Percentiles rank a stretch among this genome's conserved stretches.
Conservation (phyloP, 1,139 yeast genomes). For the Taphrina communis region DNA sequence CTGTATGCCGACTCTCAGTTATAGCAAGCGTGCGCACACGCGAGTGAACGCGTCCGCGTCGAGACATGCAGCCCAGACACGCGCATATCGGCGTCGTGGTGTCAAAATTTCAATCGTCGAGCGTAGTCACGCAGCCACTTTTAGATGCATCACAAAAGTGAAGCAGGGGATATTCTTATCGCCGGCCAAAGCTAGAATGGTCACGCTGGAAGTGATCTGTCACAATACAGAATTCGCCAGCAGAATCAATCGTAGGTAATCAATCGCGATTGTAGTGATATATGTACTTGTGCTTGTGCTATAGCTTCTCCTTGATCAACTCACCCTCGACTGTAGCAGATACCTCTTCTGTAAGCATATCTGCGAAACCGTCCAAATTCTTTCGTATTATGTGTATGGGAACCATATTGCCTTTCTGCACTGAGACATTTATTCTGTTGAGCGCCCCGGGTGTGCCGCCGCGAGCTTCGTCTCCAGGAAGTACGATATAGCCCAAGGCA, state of each 20-base stretch:
- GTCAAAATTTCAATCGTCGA: no score
- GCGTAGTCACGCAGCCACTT: no score
- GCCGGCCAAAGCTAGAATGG: no score
- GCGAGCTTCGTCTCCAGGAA: conserved; percentile 34
- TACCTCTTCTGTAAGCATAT: conserved; percentile 9
- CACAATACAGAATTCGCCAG: background rate
- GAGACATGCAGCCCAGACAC: no score
- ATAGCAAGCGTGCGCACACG: no score
- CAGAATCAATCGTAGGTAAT: no score
- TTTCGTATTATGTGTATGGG: conserved; percentile 8
- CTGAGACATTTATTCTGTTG: conserved; percentile 19
- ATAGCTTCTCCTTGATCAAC: conserved; percentile 12
- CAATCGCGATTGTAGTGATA: background rate
- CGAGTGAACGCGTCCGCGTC: no score
- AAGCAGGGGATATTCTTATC: no score
- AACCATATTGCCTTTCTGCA: conserved; percentile 3
- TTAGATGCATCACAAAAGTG: no score
- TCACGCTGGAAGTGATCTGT: background rate
- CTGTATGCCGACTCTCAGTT: no score
- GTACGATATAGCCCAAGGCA: conserved; percentile 16
- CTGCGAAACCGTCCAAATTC: conserved; percentile 16
- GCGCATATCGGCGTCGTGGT: no score
- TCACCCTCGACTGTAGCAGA: conserved; percentile 3
- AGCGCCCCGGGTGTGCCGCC: conserved; percentile 25
- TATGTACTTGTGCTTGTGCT: background rate